A percentile compares a stretch with the other conserved stretches of the same genome.
These are phyloP conservation scores for Lentinula detonsa DNA, from an alignment of 768 basidiomycete species.

Conservation along the genomic window DNA sequence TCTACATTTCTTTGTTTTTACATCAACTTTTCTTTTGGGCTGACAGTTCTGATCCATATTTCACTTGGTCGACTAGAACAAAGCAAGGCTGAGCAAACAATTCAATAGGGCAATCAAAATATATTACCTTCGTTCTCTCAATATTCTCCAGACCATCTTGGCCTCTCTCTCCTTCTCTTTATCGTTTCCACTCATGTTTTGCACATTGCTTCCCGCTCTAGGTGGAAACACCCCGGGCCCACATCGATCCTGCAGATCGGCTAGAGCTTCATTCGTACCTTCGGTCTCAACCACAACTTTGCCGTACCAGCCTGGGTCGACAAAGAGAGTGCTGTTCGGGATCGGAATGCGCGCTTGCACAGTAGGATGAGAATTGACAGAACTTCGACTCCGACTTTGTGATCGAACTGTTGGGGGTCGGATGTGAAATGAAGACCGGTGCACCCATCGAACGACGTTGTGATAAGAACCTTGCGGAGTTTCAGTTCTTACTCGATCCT, in stretches of 20 bases:
- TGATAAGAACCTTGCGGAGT: constrained; percentile 79
- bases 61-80: constrained; percentile 60
- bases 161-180: constrained; percentile 31
- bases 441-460: constrained; percentile 81
- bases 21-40: constrained; percentile 57
- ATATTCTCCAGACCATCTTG: constrained; percentile 60
- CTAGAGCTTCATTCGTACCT: constrained; percentile 80
- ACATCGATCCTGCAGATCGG: constrained; percentile 72
- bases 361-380: constrained; percentile 17
- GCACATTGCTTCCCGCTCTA: constrained; percentile 32
- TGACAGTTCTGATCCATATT: constrained; percentile 65
- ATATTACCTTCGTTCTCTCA: constrained; percentile 76
- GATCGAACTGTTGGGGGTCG: constrained; percentile 30
- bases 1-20: constrained; percentile 15
- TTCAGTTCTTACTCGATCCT: constrained; percentile 72
- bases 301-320: constrained; percentile 82
- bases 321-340: constrained; percentile 48
- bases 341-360: constrained; percentile 38
- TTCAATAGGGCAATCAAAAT: not conserved
- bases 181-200: not conserved
- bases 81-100: constrained; percentile 24
- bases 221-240: constrained; percentile 63
- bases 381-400: not conserved
- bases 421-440: constrained; percentile 72
- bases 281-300: constrained; percentile 80